A percentile compares a stretch with the other conserved stretches of the same genome.
Conservation (phyloP, 257 asterid species). For the Leonotis leonurus region DNA sequence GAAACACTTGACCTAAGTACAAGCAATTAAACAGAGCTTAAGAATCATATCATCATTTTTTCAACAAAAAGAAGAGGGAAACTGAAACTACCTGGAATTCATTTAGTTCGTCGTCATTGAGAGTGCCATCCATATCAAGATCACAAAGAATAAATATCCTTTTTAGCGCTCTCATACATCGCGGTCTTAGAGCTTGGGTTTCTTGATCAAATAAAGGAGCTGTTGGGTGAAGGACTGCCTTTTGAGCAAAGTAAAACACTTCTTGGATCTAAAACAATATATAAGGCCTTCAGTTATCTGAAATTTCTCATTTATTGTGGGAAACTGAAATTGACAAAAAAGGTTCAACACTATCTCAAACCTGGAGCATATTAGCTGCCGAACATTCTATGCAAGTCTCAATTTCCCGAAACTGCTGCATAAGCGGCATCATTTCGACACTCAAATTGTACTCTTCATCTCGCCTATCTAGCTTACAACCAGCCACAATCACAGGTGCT, state of each 20-base stretch:
- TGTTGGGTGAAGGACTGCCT: conserved; percentile 97
- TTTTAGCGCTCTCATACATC: conserved; percentile 76
- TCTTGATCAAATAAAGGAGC: conserved; percentile 94
- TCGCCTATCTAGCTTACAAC: conserved; percentile 90
- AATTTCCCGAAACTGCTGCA: conserved; percentile 92
- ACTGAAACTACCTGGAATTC: conserved; percentile 74
- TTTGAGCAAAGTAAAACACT: conserved; percentile 87
- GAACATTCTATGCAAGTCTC: conserved; percentile 97
- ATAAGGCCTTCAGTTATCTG: conserved; percentile 14
- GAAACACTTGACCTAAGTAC: conserved; percentile 74
- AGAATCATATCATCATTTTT: neutral
- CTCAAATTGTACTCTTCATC: conserved; percentile 60
- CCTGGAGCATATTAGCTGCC: conserved; percentile 85
- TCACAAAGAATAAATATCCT: conserved; percentile 87
- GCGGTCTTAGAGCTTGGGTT: conserved; percentile 74
- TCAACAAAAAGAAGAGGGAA: neutral
- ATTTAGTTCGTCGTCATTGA: conserved; percentile 82
- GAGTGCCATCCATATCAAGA: conserved; percentile 87
- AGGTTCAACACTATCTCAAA: conserved; percentile 22
- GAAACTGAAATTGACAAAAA: neutral
- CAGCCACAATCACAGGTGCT: conserved; percentile 87
- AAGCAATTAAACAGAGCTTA: conserved; percentile 10
- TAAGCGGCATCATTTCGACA: conserved; percentile 72
- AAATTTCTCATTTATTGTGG: neutral
- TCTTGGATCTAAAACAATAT: conserved; percentile 60